These are phyloP conservation scores for Heimioporus punctisporus DNA, from an alignment of 1,284 basidiomycete genomes.

Conservation along the genomic window DNA sequence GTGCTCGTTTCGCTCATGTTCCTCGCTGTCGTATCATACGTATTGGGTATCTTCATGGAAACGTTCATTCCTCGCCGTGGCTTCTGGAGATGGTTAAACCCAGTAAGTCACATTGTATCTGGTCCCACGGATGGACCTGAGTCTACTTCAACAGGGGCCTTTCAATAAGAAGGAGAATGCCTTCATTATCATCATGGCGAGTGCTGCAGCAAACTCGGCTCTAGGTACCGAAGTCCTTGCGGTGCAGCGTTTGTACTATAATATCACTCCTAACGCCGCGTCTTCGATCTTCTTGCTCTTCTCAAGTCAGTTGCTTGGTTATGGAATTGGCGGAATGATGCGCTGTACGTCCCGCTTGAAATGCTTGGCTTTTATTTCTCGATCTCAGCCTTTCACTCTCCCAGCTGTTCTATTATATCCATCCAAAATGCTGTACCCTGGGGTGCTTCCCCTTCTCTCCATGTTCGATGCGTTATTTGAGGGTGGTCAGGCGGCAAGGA, in stretches of 20 bases:
- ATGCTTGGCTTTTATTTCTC: conserved; percentile 12
- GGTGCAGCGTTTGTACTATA: conserved; percentile 58
- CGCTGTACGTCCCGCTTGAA: conserved; percentile 37
- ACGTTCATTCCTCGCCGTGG: conserved; percentile 49
- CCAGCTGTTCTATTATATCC: conserved; percentile 59
- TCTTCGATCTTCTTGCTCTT: conserved; percentile 60
- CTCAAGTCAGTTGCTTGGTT: conserved; percentile 61
- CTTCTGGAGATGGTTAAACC: conserved; percentile 56
- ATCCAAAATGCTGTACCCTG: conserved; percentile 65
- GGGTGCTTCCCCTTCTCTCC: conserved; percentile 44
- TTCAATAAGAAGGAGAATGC: conserved; percentile 57
- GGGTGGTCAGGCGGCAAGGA: conserved; percentile 44
- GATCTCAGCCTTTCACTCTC: conserved; percentile 44
- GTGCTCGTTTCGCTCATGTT: conserved; percentile 52
- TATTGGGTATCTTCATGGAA: conserved; percentile 44
- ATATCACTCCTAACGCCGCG: conserved; percentile 53
- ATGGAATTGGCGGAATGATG: conserved; percentile 64
- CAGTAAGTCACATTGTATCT: conserved; percentile 36
- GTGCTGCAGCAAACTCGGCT: conserved; percentile 64
- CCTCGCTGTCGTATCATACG: conserved; percentile 47
- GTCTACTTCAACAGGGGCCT: conserved; percentile 35
- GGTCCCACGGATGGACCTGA: too few relatives aligned
- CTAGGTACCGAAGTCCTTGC: conserved; percentile 70
- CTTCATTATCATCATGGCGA: conserved; percentile 68
- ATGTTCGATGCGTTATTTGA: conserved; percentile 55